These are phyloP conservation scores for Claviceps capensis DNA, from an alignment of 2,329 filamentous ascomycete species.

Conservation along the genomic window DNA sequence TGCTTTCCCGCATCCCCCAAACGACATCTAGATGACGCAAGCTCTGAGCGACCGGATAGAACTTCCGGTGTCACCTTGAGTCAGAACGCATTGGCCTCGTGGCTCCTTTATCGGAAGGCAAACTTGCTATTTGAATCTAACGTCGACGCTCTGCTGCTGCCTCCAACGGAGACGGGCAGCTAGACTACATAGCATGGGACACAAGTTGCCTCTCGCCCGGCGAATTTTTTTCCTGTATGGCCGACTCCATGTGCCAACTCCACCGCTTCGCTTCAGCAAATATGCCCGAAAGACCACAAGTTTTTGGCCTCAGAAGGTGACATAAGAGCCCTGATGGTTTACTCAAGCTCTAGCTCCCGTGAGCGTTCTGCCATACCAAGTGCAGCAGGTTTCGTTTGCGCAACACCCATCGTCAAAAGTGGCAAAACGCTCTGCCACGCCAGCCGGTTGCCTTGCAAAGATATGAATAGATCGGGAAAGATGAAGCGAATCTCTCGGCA, in stretches of 20 bases:
- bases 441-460: neutral
- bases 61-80: slow-evolving; percentile 2
- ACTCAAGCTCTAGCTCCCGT: neutral
- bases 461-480: slow-evolving; percentile 16
- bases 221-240: neutral
- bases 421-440: neutral
- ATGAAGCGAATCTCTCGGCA: slow-evolving; percentile 27
- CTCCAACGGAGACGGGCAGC: neutral
- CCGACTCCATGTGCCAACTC: neutral
- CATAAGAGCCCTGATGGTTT: neutral
- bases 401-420: neutral
- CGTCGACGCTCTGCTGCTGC: neutral
- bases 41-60: slow-evolving; percentile 4
- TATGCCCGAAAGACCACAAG: neutral
- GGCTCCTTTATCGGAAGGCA: neutral
- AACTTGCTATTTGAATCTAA: neutral
- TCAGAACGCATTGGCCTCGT: neutral
- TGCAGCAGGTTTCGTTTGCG: neutral
- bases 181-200: neutral
- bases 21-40: slow-evolving; percentile 1
- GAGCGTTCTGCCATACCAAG: neutral
- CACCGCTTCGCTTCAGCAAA: neutral
- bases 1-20: slow-evolving; percentile 1
- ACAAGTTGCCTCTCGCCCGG: neutral
- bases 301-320: neutral